These are phyloP conservation scores for Phascolomyces articulosus DNA, from an alignment of 371 early-diverging fungal genomes.

Conservation along the genomic window DNA sequence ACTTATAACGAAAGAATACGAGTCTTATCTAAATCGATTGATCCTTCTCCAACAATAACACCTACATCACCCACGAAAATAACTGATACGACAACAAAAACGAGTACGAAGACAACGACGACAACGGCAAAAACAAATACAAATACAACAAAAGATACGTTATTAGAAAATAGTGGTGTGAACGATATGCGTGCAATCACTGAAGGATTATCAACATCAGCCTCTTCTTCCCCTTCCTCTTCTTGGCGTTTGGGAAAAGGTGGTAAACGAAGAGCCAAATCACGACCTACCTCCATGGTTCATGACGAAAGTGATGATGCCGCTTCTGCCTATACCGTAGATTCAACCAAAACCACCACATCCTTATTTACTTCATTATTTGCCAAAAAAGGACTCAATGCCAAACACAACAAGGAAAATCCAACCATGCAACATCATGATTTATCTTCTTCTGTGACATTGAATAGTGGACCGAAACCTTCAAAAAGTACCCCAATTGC, in stretches of 20 bases:
- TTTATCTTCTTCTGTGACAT: neutral
- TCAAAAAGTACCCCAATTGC: slow-evolving; percentile 26
- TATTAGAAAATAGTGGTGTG: neutral
- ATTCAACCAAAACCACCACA: slow-evolving; percentile 12
- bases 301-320: slow-evolving; percentile 7
- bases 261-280: slow-evolving; percentile 3
- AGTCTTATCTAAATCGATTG: slow-evolving; percentile 1
- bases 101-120: neutral
- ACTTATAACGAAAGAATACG: slow-evolving; percentile 21
- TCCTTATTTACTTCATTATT: slow-evolving; percentile 24
- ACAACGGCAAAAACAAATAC: slow-evolving; percentile 28
- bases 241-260: slow-evolving; percentile 11
- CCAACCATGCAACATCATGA: slow-evolving; percentile 13
- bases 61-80: neutral
- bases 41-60: no score
- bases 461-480: slow-evolving; percentile 21
- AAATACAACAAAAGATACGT: neutral
- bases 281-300: slow-evolving; percentile 9
- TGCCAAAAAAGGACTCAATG: slow-evolving; percentile 14
- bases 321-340: slow-evolving; percentile 14
- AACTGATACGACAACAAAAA: slow-evolving; percentile 11
- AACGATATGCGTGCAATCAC: slow-evolving; percentile 2
- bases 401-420: slow-evolving; percentile 9
- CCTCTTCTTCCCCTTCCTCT: neutral
- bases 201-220: neutral